These are phyloP conservation scores for Tolypocladium endophyticum DNA, from an alignment of 2,329 filamentous ascomycete genomes.

Conservation along the genomic window DNA sequence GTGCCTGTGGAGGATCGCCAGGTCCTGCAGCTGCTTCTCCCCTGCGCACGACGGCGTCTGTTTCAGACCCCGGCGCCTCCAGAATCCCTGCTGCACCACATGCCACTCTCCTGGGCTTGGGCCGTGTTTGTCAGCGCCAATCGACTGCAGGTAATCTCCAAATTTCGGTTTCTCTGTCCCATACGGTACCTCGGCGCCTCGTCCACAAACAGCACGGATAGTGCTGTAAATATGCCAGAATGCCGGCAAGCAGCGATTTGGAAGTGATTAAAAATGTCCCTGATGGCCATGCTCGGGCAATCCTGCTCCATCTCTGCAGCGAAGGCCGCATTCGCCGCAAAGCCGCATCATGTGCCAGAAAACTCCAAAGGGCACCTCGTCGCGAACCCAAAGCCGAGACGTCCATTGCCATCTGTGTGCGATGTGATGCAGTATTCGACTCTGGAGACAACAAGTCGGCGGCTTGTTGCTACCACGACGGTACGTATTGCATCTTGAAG, in stretches of 20 bases:
- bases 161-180: not conserved
- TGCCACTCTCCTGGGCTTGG: not conserved
- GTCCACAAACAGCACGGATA: not conserved
- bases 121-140: not conserved
- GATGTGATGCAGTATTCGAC: not conserved
- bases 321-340: not conserved
- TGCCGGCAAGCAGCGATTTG: not conserved
- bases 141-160: not conserved
- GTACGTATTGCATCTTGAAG: not conserved
- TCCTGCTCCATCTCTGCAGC: not conserved
- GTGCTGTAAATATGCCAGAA: not conserved
- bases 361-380: not conserved
- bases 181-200: not conserved
- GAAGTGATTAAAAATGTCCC: not conserved
- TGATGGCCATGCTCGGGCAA: not conserved
- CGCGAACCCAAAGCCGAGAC: not conserved
- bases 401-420: not conserved
- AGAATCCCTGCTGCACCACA: not conserved
- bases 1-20: not conserved
- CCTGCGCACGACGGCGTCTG: slow-evolving; percentile 5
- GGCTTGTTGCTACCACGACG: not conserved
- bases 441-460: not conserved
- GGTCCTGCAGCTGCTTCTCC: not conserved
- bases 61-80: slow-evolving; percentile 7
- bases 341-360: not conserved